Base-by-base conservation (phyloP, 2,329 filamentous ascomycete genomes). In the Aaosphaeria arxii region DNA sequence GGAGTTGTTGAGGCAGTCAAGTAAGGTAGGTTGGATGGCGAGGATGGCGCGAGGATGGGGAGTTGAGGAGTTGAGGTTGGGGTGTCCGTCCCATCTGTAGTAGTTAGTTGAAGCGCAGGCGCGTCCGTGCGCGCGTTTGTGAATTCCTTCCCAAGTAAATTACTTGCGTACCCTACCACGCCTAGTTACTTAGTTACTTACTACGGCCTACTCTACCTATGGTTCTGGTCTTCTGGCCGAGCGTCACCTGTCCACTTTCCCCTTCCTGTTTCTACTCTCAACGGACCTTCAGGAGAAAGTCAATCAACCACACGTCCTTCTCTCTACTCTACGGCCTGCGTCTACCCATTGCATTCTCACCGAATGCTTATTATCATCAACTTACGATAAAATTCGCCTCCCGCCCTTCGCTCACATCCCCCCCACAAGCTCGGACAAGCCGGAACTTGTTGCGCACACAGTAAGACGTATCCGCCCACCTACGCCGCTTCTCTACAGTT, bases 371-470 rank as follows among this genome's bases (percentile, higher is more conserved):
- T 30, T 48, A 44, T 46, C 48, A 45, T 33, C 55, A 47, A 40
- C 42, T 49, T 40, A 29, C n/a, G 35, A 30, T 30, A 49, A 44
- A 52, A 48, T 44, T 49, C 45, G 51, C 56, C 58, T 53, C 55
- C 62, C 62, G 56, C 56, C 61, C 49, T 46, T 44, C 47, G 9
- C 7, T 36, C 33, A 36, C 33, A 40, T 24, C 36, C 32, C 44
- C 50, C 45, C 45, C 55, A 47, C 50, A 48, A 52, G 52, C 55
- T 59, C 63, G 59, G 62, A 59, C 58, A 48, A 32, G n/a, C 56
- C 61, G 62, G 60, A 58, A 55, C 45, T 52, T 51, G 55, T 61
- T 61, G 61, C 59, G 51, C 59, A 58, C 54, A 48, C 56, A 56
- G 59, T 64, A 61, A 66, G 63, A 59, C 59, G 52, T 52, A 55